Evolutionary conservation across 2,329 filamentous ascomycete genomes (phyloP), one percentile per base, ranked within the genome.

Genomic region (Phaeomoniella chlamydospora): DNA sequence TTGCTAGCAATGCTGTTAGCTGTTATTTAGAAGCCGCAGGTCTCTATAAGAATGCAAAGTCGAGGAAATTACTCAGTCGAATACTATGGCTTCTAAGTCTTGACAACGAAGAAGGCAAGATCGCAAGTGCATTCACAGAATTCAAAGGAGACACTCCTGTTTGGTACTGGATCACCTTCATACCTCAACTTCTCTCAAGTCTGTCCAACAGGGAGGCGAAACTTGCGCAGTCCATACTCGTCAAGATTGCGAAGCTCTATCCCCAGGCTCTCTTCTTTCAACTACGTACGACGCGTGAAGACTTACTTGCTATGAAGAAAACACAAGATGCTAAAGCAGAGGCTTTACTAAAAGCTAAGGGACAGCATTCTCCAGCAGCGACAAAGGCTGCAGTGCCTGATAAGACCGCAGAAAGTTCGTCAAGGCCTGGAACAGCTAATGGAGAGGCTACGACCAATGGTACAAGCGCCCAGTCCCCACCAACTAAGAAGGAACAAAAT

Each of bases 81-180:
- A 92, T 98, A 34, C 67, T 98, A 34, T 98, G 90, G 90, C 68
- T 98, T 32, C 71, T 98, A 31, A 96, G 88, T 57, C 67, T 98
- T 45, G 90, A 98, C 51, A 86, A 94, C 50, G 69, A 82, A 0
- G 84, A 85, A 52, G 84, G 84, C 10, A 79, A 73, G 26, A 78
- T 98, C 41, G 80, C 84, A 1, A 69, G 76, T 47, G 85, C 88
- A 10, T 98, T 94, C 46, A 85, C 94, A 45, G 84, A 88, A 47
- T 98, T 90, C 64, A 94, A 96, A 65, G 90, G 90, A 35, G 92
- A 98, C 48, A 93, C 86, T 2, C 86, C 87, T 1, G 85, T 93
- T 10, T 99, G 90, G 90, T 98, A 96, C 61, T 99, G 90, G 90
- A 94, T 96, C 47, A 96, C 88, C 0, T 98, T 93, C 55, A 96